A percentile compares a stretch with the other conserved stretches of the same genome.
Conservation (phyloP, 805 yeast species). For the Lipomyces starkeyi region DNA sequence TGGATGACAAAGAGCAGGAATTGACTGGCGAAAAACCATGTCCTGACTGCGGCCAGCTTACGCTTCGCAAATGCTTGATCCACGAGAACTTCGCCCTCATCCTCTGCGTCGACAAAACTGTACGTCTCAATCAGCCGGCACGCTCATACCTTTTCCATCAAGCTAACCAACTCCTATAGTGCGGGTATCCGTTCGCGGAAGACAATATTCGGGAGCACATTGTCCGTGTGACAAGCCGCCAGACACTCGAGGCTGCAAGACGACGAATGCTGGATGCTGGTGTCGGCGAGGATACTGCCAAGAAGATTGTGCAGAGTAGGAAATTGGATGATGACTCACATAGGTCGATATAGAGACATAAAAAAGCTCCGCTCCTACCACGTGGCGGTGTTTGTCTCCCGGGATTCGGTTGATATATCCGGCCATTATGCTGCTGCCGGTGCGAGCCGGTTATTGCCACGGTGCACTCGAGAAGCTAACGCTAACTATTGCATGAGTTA, state of each 20-base stretch:
- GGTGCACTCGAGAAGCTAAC: too few species aligned
- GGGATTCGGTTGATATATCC: background rate
- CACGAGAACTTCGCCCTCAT: constrained; percentile 15
- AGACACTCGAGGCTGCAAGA: constrained; percentile 20
- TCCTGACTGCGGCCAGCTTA: constrained; percentile 19
- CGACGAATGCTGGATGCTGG: constrained; percentile 25
- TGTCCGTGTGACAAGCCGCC: constrained; percentile 6
- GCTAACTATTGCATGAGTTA: too few species aligned
- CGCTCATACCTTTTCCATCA: too few species aligned
- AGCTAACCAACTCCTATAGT: constrained; percentile 1
- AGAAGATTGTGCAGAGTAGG: constrained; percentile 5
- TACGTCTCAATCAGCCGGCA: background rate
- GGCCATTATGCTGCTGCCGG: background rate
- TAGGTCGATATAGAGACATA: background rate
- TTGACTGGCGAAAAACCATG: background rate
- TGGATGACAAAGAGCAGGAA: background rate
- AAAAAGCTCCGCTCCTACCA: background rate
- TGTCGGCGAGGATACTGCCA: constrained; percentile 15
- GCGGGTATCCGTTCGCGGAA: constrained; percentile 24
- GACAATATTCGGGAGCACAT: background rate
- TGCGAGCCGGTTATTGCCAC: too few species aligned
- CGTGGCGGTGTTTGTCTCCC: background rate
- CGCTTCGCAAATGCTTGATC: constrained; percentile 24
- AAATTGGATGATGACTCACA: background rate
- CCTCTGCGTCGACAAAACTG: constrained; percentile 22